Evolutionary conservation across 305 asterid genomes (phyloP), one percentile per base, ranked within the genome.

Genomic region (Fraxinus sp.): DNA sequence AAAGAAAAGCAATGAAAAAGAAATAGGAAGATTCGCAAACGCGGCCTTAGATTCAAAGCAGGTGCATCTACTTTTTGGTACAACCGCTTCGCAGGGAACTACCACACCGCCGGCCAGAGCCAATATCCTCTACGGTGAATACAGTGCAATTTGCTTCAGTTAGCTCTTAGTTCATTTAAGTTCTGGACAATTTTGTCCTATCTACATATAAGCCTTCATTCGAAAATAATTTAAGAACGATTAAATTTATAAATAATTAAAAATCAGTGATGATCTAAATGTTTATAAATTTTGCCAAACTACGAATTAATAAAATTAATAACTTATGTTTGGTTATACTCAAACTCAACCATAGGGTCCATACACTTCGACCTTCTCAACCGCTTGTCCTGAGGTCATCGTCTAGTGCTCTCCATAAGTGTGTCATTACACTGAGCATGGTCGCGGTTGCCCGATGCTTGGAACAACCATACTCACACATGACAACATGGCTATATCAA

Each of bases 21-120:
- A 46, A 46, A 46, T 46, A 13, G 8, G 49, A 81, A 72, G 79
- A 57, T 79, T 28, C 70, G 78, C 85, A 82, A 84, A 88, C 87
- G 78, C 77, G 83, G 84, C 78, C 81, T 86, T 83, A 64, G 62
- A 76, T 78, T 49, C 41, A 84, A 84, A 85, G 89, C 82, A 78
- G 66, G 83, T 86, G 84, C 77, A 59, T 70, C 87, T 78, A 84
- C 88, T 78, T 72, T 86, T 87, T 68, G 90, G 90, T 84, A 82
- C 89, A 88, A 86, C 90, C 78, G 82, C 79, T 81, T 62, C 79
- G 4, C 81, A 77, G 71, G 62, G 36, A 64, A 18, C 73, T 83
- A 82, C 55, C 74, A 9, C 10, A 59, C 8, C 39, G 39, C 39
- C 39, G 9, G 8, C 81, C 20, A 26, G 7, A 22, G 16, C 73